phyloP scores from a whole-genome alignment of 306 rosid species.

The Vigna reflexopilosa region DNA sequence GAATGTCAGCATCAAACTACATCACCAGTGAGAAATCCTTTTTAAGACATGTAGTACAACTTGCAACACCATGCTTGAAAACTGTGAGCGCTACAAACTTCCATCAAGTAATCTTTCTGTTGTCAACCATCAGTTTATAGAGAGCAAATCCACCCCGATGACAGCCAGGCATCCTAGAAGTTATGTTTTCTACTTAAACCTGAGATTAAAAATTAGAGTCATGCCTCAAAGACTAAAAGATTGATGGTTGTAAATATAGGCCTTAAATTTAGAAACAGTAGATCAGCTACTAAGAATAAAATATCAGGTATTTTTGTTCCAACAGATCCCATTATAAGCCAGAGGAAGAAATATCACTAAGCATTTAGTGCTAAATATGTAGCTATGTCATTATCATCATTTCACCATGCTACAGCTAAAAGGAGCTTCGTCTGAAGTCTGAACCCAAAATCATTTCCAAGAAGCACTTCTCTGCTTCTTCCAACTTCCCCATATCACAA shows the following conservation, averaged over 20 bases:
- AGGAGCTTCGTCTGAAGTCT: background rate
- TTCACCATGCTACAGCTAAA: slow-evolving; percentile 10
- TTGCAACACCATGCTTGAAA: slow-evolving; percentile 17
- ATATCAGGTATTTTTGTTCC: background rate
- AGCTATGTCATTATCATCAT: slow-evolving; percentile 6
- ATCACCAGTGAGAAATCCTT: slow-evolving; percentile 9
- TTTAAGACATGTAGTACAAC: background rate
- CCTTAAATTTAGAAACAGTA: slow-evolving; percentile 8
- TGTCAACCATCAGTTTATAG: slow-evolving; percentile 75
- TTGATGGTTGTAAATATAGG: background rate
- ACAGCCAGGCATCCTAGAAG: slow-evolving; percentile 93
- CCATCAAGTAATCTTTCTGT: slow-evolving; percentile 54
- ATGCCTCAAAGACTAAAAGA: background rate
- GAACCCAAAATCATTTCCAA: too few species aligned
- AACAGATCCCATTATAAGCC: background rate
- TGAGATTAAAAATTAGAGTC: slow-evolving; percentile 55
- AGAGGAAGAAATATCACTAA: slow-evolving; percentile 10
- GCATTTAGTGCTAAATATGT: background rate
- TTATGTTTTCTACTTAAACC: slow-evolving; percentile 72
- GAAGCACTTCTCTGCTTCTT: too few species aligned
- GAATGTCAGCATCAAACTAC: slow-evolving; percentile 31
- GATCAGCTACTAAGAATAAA: background rate
- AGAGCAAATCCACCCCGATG: slow-evolving; percentile 88
- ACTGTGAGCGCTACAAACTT: slow-evolving; percentile 32
- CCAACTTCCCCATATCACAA: too few species aligned